Percentiles rank a stretch among this genome's conserved stretches.
Evolutionary conservation across 441 rosid species (phyloP).

Genomic region (Rhodomyrtus psidioides): DNA sequence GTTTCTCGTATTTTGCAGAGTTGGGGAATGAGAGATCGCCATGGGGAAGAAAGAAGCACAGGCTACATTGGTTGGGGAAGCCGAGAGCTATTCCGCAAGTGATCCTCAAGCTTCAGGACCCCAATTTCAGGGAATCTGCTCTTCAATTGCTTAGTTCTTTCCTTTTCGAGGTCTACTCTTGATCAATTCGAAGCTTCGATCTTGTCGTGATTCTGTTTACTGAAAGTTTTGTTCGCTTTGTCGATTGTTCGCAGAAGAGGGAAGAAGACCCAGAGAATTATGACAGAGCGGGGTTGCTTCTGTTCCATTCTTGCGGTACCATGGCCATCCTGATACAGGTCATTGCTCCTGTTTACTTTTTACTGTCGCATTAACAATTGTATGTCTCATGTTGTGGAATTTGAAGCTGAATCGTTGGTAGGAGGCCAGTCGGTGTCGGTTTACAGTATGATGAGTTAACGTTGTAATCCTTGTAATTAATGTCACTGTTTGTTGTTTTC

Average conservation of each 20-base stretch:
- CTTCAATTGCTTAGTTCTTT: conserved; percentile 4
- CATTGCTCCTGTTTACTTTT: neutral
- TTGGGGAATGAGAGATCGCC: neutral
- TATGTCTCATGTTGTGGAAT: neutral
- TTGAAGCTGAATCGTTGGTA: neutral
- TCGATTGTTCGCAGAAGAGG: neutral
- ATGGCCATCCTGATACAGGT: neutral
- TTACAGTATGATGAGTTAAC: neutral
- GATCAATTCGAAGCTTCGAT: neutral
- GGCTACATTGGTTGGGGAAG: neutral
- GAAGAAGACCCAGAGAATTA: conserved; percentile 1
- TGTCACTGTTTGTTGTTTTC: neutral
- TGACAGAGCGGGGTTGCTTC: neutral
- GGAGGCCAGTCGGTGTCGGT: neutral
- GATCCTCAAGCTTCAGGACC: conserved; percentile 9
- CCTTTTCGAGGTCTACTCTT: neutral
- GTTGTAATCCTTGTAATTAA: neutral
- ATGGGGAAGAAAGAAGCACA: conserved; percentile 1
- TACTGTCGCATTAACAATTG: neutral
- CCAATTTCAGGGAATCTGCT: neutral
- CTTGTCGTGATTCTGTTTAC: neutral
- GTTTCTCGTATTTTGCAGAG: neutral
- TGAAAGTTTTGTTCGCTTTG: neutral
- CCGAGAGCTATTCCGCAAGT: neutral
- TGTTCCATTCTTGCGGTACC: neutral